Conservation (phyloP, 2,329 filamentous ascomycete genomes). For the Claviceps pazoutovae region DNA sequence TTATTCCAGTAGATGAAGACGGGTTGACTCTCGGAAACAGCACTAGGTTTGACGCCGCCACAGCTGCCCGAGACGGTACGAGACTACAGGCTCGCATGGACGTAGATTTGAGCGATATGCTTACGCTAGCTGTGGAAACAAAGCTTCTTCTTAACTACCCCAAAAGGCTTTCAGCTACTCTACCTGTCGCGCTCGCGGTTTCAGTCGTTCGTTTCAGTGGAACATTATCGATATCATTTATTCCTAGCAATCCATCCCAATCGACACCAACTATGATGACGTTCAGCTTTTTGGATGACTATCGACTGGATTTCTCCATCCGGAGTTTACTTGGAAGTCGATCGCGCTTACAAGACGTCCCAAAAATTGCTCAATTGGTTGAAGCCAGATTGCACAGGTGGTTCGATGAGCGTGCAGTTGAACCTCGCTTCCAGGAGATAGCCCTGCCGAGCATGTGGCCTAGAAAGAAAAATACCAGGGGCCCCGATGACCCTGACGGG, state of each 20-base stretch:
- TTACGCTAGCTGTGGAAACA: conserved; percentile 88
- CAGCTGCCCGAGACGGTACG: conserved; percentile 47
- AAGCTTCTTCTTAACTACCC: conserved; percentile 91
- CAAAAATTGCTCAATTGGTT: conserved; percentile 75
- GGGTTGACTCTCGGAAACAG: conserved; percentile 42
- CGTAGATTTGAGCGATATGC: conserved; percentile 89
- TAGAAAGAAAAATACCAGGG: conserved; percentile 67
- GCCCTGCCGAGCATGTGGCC: conserved; percentile 74
- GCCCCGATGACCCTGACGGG: conserved; percentile 46
- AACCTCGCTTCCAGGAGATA: conserved; percentile 78
- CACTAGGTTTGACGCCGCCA: conserved; percentile 36
- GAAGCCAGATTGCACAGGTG: conserved; percentile 69
- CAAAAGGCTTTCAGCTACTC: conserved; percentile 71
- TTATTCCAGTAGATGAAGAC: conserved; percentile 81
- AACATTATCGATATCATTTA: conserved; percentile 84
- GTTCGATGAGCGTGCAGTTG: conserved; percentile 79
- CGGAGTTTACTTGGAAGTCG: conserved; percentile 66
- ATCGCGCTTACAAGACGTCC: conserved; percentile 70
- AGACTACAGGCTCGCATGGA: conserved; percentile 91
- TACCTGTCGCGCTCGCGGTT: conserved; percentile 84
- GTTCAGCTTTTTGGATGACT: conserved; percentile 87
- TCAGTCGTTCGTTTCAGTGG: conserved; percentile 90
- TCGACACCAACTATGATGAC: conserved; percentile 75
- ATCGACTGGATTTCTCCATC: conserved; percentile 70
- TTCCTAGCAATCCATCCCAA: conserved; percentile 57